Base-by-base conservation (phyloP, 1,284 basidiomycete genomes). In the Sporisorium graminicola region DNA sequence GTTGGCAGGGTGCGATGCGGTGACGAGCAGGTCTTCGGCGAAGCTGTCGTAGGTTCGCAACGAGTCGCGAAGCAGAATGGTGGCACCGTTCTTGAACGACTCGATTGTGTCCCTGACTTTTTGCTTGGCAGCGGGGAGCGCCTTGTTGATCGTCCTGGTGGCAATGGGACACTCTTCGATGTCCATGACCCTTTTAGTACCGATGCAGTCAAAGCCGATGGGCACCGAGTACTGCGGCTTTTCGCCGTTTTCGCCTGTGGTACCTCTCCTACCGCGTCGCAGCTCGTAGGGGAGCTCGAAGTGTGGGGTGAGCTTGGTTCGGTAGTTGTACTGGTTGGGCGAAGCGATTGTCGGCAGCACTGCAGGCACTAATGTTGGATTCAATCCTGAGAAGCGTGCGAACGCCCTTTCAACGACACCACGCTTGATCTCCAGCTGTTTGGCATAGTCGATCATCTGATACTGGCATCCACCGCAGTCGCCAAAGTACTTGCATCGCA, bases 81-180 rank as follows among this genome's bases (percentile, higher is more conserved):
- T 97, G 0, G 94, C 95, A 12, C 95, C 95, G 67, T 91, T 92
- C 81, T 93, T 93, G 88, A 93, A 98, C 1, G 89, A 90, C 74
- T 89, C 87, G 55, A 95, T 92, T 46, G 92, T 92, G 92, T 90
- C 89, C 82, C 90, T 88, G 54, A 96, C 91, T 50, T 90, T 88
- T 37, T 90, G 88, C 22, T 94, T 88, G 58, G 93, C 90, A 2
- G 87, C 87, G 0, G 87, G 87, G 49, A 94, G 87, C 3, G 91
- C 90, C 49, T 90, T 86, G 82, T 97, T 96, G 63, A 98, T 89
- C 1, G 93, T 89, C 0, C 90, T 88, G 0, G 95, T 95, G 0
- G 94, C 94, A 55, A 99, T 96, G 0, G 94, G 92, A 83, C 96
- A 98, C 86, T 98, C 96, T 91, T 94, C 96, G 73, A 99, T 99